Conservation (phyloP, 2,329 filamentous ascomycete species). For the Eutypa lata region DNA sequence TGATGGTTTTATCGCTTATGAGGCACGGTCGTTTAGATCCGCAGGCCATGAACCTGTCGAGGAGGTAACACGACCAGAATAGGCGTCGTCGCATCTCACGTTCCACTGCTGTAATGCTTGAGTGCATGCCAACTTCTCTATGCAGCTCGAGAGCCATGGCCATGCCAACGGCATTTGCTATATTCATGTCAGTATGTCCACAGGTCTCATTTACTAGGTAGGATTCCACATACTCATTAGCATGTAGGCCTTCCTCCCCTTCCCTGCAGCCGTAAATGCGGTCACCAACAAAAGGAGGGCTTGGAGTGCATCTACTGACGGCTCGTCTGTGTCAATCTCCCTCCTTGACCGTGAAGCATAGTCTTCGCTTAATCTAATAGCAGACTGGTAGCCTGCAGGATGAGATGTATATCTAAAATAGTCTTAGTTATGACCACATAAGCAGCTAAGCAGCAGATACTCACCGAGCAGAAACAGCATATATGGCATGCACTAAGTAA, state of each 20-base stretch:
- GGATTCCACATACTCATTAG: constrained; percentile 58
- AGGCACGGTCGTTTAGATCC: constrained; percentile 81
- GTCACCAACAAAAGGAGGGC: constrained; percentile 71
- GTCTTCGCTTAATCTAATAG: constrained; percentile 67
- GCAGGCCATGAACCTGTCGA: constrained; percentile 79
- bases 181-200: constrained; percentile 28
- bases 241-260: constrained; percentile 86
- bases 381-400: constrained; percentile 63
- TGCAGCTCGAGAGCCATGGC: constrained; percentile 78
- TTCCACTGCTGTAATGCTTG: constrained; percentile 63
- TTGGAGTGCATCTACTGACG: constrained; percentile 74
- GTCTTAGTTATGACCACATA: constrained; percentile 14
- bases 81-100: constrained; percentile 74
- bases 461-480: constrained; percentile 61
- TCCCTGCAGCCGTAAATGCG: constrained; percentile 72
- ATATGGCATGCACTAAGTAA: constrained; percentile 55
- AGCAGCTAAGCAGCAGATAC: constrained; percentile 9
- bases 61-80: constrained; percentile 86
- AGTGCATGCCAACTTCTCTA: constrained; percentile 65
- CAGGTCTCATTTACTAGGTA: neutral
- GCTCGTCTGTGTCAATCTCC: constrained; percentile 75
- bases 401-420: constrained; percentile 63
- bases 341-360: constrained; percentile 67
- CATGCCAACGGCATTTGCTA: constrained; percentile 78
- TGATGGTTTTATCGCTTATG: constrained; percentile 72